Percentiles rank a stretch among this genome's conserved stretches.
Evolutionary conservation across 176 grass and related monocot species (phyloP).

Genomic region (Aegilops longissima): DNA sequence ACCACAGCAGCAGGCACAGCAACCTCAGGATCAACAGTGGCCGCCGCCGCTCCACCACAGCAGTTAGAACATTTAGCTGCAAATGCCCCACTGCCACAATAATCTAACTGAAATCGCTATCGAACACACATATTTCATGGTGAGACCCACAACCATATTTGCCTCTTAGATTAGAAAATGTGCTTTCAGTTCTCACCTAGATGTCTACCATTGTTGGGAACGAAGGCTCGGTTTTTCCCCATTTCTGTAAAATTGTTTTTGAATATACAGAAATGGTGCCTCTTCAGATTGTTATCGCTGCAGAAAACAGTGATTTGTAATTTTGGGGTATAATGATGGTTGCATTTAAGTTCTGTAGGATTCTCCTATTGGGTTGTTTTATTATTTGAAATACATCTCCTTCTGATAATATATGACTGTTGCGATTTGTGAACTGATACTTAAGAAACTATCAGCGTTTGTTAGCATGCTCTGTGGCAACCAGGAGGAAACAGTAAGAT

Average conservation of each 20-base stretch:
- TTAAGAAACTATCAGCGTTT: not conserved
- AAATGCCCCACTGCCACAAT: not conserved
- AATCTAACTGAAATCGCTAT: not conserved
- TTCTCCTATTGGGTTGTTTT: not conserved
- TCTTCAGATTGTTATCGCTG: not conserved
- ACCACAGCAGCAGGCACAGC: not conserved
- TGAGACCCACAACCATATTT: not conserved
- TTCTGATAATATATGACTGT: not conserved
- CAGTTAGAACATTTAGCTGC: not conserved
- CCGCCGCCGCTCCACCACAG: not conserved
- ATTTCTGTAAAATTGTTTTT: slow-evolving; percentile 1
- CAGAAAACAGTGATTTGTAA: not conserved
- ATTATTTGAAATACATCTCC: not conserved
- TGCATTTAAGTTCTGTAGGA: not conserved
- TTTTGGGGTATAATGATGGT: not conserved
- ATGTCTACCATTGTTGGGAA: not conserved
- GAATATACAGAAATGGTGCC: not conserved
- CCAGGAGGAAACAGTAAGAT: not conserved
- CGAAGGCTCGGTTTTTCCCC: not conserved
- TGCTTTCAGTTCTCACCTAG: not conserved
- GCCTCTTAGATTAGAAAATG: not conserved
- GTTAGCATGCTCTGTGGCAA: not conserved
- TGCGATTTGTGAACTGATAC: not conserved
- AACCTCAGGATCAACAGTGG: not conserved
- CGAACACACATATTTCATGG: not conserved